phyloP scores from a whole-genome alignment of 2,329 filamentous ascomycete genomes.

The Stachybotrys elegans region DNA sequence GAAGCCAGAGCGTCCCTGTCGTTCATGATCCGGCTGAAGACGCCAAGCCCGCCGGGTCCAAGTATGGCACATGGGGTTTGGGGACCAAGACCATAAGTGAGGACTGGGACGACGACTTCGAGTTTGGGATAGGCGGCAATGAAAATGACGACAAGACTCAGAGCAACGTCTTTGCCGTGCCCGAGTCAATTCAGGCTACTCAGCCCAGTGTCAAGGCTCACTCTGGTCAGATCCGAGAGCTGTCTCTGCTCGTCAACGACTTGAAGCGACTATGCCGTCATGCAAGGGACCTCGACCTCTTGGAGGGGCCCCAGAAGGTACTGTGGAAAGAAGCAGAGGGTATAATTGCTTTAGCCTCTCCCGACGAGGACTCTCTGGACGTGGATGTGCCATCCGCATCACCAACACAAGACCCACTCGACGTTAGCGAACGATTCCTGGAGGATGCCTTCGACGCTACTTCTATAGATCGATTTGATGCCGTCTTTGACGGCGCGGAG shows the following conservation, averaged over 20 bases:
- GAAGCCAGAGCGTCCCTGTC: conserved; percentile 77
- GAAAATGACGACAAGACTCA: conserved; percentile 29
- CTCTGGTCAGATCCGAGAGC: conserved; percentile 76
- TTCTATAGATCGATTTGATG: conserved; percentile 36
- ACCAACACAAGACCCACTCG: conserved; percentile 11
- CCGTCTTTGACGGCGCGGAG: conserved; percentile 36
- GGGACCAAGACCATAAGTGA: conserved; percentile 76
- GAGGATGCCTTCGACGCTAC: conserved; percentile 44
- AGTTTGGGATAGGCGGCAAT: conserved; percentile 54
- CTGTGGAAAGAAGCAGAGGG: conserved; percentile 81
- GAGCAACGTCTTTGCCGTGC: conserved; percentile 41
- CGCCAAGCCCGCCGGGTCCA: conserved; percentile 51
- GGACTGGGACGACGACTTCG: conserved; percentile 88
- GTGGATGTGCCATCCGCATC: not conserved
- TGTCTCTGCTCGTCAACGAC: conserved; percentile 77
- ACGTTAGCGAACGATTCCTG: conserved; percentile 38
- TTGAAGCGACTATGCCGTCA: conserved; percentile 71
- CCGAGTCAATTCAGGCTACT: conserved; percentile 72
- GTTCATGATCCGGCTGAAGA: conserved; percentile 57
- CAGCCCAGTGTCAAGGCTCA: conserved; percentile 79
- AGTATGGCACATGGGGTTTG: conserved; percentile 78
- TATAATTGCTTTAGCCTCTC: conserved; percentile 78
- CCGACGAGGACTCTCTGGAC: conserved; percentile 46
- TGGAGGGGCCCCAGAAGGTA: conserved; percentile 51
- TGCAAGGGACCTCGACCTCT: conserved; percentile 62